phyloP scores from a whole-genome alignment of 139 green algal genomes.

The Micromonas commoda region DNA sequence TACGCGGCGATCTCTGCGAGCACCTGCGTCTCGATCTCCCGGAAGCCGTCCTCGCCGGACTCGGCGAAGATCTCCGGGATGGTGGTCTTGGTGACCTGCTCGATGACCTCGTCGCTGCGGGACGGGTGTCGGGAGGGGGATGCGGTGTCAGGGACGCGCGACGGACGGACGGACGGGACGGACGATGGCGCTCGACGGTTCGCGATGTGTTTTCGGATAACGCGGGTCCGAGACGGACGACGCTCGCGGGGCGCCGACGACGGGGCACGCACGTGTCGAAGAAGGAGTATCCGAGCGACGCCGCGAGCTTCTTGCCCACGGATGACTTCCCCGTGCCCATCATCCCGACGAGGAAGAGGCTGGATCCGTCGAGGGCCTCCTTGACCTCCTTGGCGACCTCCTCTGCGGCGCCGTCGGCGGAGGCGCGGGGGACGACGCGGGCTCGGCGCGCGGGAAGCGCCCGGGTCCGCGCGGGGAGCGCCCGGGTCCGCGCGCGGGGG shows the following conservation, averaged over 20 bases:
- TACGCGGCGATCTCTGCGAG: slow-evolving; percentile 38
- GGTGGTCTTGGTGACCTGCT: slow-evolving; percentile 36
- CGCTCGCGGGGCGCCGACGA: neutral
- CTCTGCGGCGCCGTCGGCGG: neutral
- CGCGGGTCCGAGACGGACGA: neutral
- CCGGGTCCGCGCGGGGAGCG: too few species aligned
- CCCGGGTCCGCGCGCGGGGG: too few species aligned
- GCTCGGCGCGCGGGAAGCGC: too few species aligned
- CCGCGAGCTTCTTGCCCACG: slow-evolving; percentile 41
- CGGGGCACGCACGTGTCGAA: slow-evolving; percentile 39
- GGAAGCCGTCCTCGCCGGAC: slow-evolving; percentile 47
- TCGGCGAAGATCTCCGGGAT: slow-evolving; percentile 49
- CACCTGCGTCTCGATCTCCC: slow-evolving; percentile 39
- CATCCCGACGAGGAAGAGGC: slow-evolving; percentile 47
- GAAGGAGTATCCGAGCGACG: slow-evolving; percentile 44
- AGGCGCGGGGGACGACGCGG: too few species aligned
- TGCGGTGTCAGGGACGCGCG: neutral
- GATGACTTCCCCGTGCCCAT: slow-evolving; percentile 55
- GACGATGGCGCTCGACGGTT: neutral
- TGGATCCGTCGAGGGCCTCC: neutral
- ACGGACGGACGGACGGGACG: neutral
- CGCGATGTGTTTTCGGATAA: neutral
- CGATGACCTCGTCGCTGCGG: slow-evolving; percentile 41
- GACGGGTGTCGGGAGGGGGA: neutral
- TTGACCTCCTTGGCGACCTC: neutral